A percentile compares a stretch with the other conserved stretches of the same genome.
These are phyloP conservation scores for Hyaloraphidium curvatum DNA, from an alignment of 192 early-diverging fungal genomes.

Conservation along the genomic window DNA sequence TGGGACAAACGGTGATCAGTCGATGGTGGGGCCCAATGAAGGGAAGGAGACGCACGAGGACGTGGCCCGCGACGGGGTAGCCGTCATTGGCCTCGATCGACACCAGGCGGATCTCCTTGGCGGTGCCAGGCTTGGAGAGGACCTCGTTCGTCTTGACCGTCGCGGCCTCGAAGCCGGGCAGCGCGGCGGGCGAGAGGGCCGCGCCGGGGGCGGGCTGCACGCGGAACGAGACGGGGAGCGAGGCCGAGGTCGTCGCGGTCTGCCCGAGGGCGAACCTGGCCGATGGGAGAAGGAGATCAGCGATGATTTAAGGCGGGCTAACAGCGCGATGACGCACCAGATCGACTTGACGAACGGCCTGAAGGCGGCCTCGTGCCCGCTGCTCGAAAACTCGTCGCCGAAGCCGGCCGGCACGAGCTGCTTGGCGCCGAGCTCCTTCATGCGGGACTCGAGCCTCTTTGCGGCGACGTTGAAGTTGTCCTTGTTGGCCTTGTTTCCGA, in stretches of 20 bases:
- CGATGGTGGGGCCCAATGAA: too few species aligned
- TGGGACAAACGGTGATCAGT: too few species aligned
- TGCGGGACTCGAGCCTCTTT: background rate
- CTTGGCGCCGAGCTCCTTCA: background rate
- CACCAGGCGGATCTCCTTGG: background rate
- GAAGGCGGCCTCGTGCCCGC: background rate
- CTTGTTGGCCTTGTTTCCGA: background rate
- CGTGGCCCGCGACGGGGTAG: constrained; percentile 1
- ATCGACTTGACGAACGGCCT: background rate
- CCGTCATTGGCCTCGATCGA: background rate
- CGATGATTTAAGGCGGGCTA: too few species aligned
- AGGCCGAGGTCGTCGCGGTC: background rate
- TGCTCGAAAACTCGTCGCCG: background rate
- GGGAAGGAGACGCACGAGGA: background rate
- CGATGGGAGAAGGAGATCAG: too few species aligned
- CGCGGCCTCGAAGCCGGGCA: background rate
- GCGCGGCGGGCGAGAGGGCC: background rate
- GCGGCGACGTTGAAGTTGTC: constrained; percentile 2
- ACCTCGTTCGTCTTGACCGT: background rate
- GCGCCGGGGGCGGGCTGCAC: background rate
- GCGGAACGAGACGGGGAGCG: background rate
- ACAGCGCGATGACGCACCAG: background rate
- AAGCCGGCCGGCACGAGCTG: background rate
- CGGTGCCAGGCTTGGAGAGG: background rate
- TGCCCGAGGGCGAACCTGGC: too few species aligned